phyloP scores from a whole-genome alignment of 768 basidiomycete species.

The Pulveroboletus sp. region DNA sequence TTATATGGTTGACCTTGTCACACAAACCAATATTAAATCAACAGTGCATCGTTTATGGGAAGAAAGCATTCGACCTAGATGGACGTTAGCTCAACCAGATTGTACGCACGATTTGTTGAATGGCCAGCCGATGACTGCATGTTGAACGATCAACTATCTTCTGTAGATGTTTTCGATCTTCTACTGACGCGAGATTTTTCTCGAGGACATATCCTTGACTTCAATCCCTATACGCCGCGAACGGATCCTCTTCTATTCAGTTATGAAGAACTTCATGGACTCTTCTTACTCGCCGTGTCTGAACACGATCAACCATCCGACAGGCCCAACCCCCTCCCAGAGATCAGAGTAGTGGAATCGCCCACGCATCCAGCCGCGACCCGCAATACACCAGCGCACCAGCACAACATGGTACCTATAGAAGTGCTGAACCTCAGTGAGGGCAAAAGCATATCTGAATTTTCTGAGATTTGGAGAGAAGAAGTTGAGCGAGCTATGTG shows the following conservation, averaged over 20 bases:
- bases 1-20: conserved; percentile 67
- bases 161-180: conserved; percentile 73
- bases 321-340: conserved; percentile 26
- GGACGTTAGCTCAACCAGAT: conserved; percentile 49
- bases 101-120: conserved; percentile 49
- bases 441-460: conserved; percentile 70
- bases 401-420: conserved; percentile 89
- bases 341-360: conserved; percentile 70
- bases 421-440: conserved; percentile 81
- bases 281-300: conserved; percentile 26
- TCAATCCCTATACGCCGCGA: conserved; percentile 81
- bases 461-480: conserved; percentile 64
- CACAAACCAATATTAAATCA: conserved; percentile 48
- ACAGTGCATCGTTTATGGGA: conserved; percentile 67
- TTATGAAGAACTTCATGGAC: conserved; percentile 65
- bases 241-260: conserved; percentile 89
- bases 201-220: conserved; percentile 82
- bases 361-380: conserved; percentile 65
- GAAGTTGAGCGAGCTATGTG: conserved; percentile 40
- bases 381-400: conserved; percentile 68
- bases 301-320: background rate
- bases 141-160: background rate
- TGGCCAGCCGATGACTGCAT: background rate
- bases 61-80: conserved; percentile 56
- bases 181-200: conserved; percentile 79